phyloP scores from a whole-genome alignment of 176 grass and related monocot species.

The Ananas comosus region DNA sequence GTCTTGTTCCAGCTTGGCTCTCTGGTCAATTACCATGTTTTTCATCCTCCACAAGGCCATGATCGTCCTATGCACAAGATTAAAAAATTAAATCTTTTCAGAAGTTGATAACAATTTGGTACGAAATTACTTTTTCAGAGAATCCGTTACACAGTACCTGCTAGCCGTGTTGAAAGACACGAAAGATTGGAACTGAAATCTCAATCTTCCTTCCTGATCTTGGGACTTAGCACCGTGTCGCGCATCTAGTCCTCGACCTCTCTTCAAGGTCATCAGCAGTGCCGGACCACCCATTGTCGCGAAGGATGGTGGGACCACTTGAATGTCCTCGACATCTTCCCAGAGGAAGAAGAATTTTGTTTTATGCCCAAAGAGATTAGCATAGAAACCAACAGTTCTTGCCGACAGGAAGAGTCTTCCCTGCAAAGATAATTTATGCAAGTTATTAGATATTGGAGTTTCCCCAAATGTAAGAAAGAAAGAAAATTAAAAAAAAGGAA shows the following conservation, averaged over 20 bases:
- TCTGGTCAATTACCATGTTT: constrained; percentile 37
- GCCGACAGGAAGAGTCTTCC: constrained; percentile 74
- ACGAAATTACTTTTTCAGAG: neutral
- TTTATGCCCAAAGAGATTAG: constrained; percentile 85
- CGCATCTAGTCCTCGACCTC: constrained; percentile 54
- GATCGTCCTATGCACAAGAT: constrained; percentile 39
- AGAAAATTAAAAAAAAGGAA: no score
- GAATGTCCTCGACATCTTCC: constrained; percentile 71
- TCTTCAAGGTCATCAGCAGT: constrained; percentile 50
- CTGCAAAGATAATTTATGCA: constrained; percentile 20
- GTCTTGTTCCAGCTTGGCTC: constrained; percentile 53
- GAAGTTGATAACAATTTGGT: neutral
- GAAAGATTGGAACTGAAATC: constrained; percentile 87
- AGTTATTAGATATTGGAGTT: neutral
- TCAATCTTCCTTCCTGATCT: constrained; percentile 75
- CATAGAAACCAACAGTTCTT: constrained; percentile 71
- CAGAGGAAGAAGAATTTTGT: constrained; percentile 93
- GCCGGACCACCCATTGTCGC: constrained; percentile 52
- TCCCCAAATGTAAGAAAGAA: neutral
- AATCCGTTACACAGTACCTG: constrained; percentile 18
- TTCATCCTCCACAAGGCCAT: constrained; percentile 76
- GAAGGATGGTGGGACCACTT: constrained; percentile 60
- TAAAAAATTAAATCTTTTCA: neutral
- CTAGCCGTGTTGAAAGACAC: constrained; percentile 59
- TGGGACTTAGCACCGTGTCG: constrained; percentile 56